Evolutionary conservation across 148 eudicot species (phyloP), one percentile per base, ranked within the genome.

Genomic region (Arbutus unedo): DNA sequence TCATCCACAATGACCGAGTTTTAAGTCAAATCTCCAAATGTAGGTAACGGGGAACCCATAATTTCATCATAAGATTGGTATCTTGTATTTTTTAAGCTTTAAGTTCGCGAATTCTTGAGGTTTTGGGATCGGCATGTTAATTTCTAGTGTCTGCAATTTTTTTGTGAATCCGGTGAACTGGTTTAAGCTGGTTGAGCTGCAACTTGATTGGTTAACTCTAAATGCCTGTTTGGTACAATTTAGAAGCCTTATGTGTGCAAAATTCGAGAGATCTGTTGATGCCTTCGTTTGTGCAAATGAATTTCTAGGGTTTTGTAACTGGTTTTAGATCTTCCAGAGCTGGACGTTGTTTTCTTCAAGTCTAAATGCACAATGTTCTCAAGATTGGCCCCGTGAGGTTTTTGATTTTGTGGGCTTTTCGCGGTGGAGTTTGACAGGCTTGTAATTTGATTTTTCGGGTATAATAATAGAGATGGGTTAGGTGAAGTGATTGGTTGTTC

Each of bases 311-410:
- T 11, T 83, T 83, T 55, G 21, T 64, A 41, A 55, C 31, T 49
- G n/a, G 77, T 16, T 57, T 62, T 76, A 80, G 82, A 73, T 83
- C 75, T 72, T 83, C 64, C 49, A n/a, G 81, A 74, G 88, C 73
- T 80, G 70, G 50, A 14, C 19, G 53, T 72, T 55, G n/a, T 10
- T 82, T 54, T 10, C 3, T 38, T 59, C 7, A n/a, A 19, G 48
- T n/a, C 50, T 78, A 43, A 10, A 19, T n/a, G 47, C 41, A 7
- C 54, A 51, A 41, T 43, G 2, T 18, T 16, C 2, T 60, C 81
- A 44, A 54, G 80, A 41, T 44, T 45, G 75, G 19, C 76, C 53
- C 55, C 41, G 80, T 6, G 62, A 78, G 23, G 10, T 51, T 73
- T 19, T 64, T 56, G 45, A 15, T 41, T 72, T 45, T 10, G 50